Conservation (phyloP, 257 asterid genomes). For the Cruciata laevipes region DNA sequence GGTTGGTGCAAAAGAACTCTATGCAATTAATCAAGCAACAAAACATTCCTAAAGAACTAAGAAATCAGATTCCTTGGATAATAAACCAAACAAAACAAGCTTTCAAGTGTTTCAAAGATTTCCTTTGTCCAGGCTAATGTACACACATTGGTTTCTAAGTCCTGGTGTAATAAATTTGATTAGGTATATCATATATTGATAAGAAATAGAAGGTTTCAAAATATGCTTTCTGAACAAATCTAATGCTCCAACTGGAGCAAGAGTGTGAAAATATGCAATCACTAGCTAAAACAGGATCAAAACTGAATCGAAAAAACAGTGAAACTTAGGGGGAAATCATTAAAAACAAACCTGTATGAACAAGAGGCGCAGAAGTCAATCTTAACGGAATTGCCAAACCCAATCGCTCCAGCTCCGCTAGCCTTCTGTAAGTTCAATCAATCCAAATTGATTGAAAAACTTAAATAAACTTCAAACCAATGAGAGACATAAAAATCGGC, state of each 20-base stretch:
- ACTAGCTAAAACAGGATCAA: not conserved
- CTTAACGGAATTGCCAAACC: conserved; percentile 70
- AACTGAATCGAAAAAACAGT: not conserved
- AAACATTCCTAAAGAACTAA: not conserved
- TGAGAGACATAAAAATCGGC: not conserved
- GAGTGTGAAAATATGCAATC: no score
- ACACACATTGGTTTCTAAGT: no score
- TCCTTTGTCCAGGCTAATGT: no score
- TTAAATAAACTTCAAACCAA: not conserved
- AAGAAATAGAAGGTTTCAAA: no score
- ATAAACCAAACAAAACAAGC: not conserved
- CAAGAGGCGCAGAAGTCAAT: conserved; percentile 92
- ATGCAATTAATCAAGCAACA: conserved; percentile 1
- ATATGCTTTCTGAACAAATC: no score
- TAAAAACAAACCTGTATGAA: conserved; percentile 59
- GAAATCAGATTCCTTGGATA: not conserved
- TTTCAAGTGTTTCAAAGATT: no score
- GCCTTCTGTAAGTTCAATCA: conserved; percentile 44
- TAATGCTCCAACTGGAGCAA: no score
- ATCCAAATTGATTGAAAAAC: not conserved
- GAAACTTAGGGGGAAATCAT: not conserved
- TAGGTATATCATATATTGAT: not conserved
- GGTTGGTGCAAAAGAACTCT: not conserved
- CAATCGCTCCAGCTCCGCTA: conserved; percentile 44
- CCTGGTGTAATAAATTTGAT: no score